These are phyloP conservation scores for Erodium maritimum DNA, from an alignment of 345 rosid species.

Conservation along the genomic window DNA sequence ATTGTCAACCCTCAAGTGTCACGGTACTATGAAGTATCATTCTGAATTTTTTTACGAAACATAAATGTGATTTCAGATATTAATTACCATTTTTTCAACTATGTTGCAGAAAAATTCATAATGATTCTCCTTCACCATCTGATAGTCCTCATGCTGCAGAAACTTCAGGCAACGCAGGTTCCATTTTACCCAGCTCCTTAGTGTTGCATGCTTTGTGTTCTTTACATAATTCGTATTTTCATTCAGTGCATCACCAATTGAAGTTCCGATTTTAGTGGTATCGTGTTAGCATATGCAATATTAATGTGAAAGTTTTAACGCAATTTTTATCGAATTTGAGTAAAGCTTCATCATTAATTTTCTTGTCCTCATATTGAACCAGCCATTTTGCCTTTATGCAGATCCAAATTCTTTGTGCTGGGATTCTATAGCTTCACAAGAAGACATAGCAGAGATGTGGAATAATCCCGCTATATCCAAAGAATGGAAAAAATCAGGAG, in stretches of 20 bases:
- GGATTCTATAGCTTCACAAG: conserved; percentile 63
- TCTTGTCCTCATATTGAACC: background rate
- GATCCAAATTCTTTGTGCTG: conserved; percentile 36
- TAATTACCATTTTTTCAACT: conserved; percentile 4
- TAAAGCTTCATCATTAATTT: background rate
- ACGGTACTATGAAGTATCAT: background rate
- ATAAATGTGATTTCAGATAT: conserved; percentile 2
- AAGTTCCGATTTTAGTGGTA: no score
- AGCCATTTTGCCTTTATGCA: conserved; percentile 15
- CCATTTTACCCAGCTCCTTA: conserved; percentile 6
- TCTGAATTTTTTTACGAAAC: background rate
- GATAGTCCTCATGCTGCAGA: conserved; percentile 20
- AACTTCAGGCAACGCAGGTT: conserved; percentile 32
- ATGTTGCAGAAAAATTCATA: conserved; percentile 39
- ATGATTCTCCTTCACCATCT: conserved; percentile 28
- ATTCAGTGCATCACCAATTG: no score
- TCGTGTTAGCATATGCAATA: no score
- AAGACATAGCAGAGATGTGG: conserved; percentile 91
- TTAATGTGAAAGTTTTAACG: no score
- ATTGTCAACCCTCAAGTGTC: no score
- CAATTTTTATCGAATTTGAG: background rate
- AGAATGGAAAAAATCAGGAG: conserved; percentile 76
- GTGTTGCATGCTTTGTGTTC: background rate
- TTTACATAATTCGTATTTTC: background rate
- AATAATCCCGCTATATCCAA: conserved; percentile 44